phyloP scores from a whole-genome alignment of 805 yeast species.

The Monosporozyma servazzii region DNA sequence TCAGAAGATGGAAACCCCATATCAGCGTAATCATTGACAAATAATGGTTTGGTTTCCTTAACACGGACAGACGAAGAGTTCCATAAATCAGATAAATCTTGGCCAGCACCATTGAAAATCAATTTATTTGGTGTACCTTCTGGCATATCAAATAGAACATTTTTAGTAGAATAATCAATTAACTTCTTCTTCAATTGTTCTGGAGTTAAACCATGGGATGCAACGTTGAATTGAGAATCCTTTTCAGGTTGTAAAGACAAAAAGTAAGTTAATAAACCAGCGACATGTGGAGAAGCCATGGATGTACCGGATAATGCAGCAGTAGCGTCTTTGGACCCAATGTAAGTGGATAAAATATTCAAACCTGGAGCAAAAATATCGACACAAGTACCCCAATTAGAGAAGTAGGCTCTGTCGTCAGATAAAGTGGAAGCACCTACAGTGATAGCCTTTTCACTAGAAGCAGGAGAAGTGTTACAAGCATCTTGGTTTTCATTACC shows the following conservation, averaged over 20 bases:
- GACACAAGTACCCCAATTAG: conserved; percentile 92
- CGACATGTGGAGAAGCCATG: conserved; percentile 96
- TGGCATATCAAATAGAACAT: conserved; percentile 52
- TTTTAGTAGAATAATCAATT: conserved; percentile 57
- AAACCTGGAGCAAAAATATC: conserved; percentile 97
- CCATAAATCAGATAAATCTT: conserved; percentile 61
- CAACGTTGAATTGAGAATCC: conserved; percentile 46
- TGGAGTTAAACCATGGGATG: conserved; percentile 44
- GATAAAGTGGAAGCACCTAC: conserved; percentile 91
- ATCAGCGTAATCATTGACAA: background rate
- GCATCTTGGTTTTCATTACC: conserved; percentile 94
- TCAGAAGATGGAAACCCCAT: conserved; percentile 10
- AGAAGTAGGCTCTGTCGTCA: conserved; percentile 88
- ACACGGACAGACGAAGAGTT: background rate
- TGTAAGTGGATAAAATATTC: conserved; percentile 74
- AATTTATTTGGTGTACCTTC: conserved; percentile 67
- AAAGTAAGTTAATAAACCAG: conserved; percentile 85
- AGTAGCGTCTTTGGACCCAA: conserved; percentile 63
- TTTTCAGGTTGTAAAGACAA: conserved; percentile 75
- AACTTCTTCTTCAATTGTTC: conserved; percentile 68
- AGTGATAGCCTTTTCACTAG: conserved; percentile 74
- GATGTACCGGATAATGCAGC: conserved; percentile 91
- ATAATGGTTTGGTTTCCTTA: background rate
- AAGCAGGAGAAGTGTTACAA: conserved; percentile 85
- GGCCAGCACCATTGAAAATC: conserved; percentile 78